Evolutionary conservation across 352 stramenopile species (phyloP).

Genomic region (Bremia lactucae): DNA sequence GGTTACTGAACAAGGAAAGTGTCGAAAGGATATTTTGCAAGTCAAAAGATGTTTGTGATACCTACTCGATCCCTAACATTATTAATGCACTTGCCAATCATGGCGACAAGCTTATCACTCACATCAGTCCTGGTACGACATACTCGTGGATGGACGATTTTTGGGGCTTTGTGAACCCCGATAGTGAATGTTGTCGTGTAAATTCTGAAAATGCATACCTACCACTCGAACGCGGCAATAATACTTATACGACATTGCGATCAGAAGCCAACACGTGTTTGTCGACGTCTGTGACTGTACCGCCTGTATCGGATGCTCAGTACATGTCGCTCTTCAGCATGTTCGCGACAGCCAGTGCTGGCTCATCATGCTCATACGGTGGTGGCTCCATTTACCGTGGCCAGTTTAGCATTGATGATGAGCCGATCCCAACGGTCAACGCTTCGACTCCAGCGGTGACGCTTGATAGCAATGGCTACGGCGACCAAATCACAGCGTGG

Average conservation of each 20-base stretch:
- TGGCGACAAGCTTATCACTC: slow-evolving; percentile 28
- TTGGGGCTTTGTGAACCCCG: slow-evolving; percentile 49
- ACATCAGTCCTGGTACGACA: slow-evolving; percentile 42
- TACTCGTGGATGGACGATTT: slow-evolving; percentile 68
- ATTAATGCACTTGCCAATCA: slow-evolving; percentile 44
- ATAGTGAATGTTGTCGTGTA: slow-evolving; percentile 52
- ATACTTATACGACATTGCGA: slow-evolving; percentile 33
- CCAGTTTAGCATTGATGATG: slow-evolving; percentile 47
- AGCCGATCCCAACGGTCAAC: slow-evolving; percentile 41
- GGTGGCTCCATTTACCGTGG: slow-evolving; percentile 58
- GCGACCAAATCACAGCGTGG: slow-evolving; percentile 42
- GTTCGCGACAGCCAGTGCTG: slow-evolving; percentile 51
- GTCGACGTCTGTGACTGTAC: slow-evolving; percentile 19
- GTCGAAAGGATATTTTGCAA: slow-evolving; percentile 44
- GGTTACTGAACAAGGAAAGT: slow-evolving; percentile 32
- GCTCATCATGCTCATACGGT: slow-evolving; percentile 49
- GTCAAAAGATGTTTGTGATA: slow-evolving; percentile 45
- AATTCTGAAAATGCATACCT: slow-evolving; percentile 33
- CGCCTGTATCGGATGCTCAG: slow-evolving; percentile 33
- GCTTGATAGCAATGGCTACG: slow-evolving; percentile 39
- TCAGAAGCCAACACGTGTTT: slow-evolving; percentile 29
- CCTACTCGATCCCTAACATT: slow-evolving; percentile 45
- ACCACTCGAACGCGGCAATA: slow-evolving; percentile 33
- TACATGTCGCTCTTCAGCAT: slow-evolving; percentile 75
- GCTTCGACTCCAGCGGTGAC: slow-evolving; percentile 30